These are phyloP conservation scores for Calonectria pseudoturangicola DNA, from an alignment of 2,329 filamentous ascomycete genomes.

Conservation along the genomic window DNA sequence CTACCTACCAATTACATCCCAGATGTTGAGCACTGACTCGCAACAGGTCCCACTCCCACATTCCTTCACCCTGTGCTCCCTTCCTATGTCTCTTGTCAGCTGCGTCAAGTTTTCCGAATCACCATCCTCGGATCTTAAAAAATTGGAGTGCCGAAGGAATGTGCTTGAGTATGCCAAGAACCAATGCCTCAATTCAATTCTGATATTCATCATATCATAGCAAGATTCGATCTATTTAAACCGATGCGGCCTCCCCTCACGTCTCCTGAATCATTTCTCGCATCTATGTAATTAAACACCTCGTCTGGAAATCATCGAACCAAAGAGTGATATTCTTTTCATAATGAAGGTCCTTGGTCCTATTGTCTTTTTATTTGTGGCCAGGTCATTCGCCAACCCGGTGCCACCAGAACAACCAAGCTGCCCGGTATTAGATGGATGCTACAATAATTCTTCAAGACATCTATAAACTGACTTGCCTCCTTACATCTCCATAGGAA, in stretches of 20 bases:
- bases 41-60: not conserved
- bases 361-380: not conserved
- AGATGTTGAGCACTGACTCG: not conserved
- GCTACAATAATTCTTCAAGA: rapidly evolving
- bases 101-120: not conserved
- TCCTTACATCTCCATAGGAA: not conserved
- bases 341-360: not conserved
- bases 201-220: too few relatives aligned
- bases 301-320: not conserved
- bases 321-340: not conserved
- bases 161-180: not conserved
- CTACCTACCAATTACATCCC: not conserved
- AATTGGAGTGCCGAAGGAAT: not conserved
- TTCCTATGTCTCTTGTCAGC: not conserved
- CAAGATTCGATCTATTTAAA: not conserved
- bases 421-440: not conserved
- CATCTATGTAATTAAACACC: too few relatives aligned
- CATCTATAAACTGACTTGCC: not conserved
- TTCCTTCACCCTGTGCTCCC: not conserved
- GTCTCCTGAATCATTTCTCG: not conserved
- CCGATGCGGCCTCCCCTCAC: not conserved
- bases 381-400: not conserved
- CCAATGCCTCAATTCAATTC: too few relatives aligned
- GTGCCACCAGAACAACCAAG: not conserved
- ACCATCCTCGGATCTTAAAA: too few relatives aligned